These are phyloP conservation scores for Hymenoscyphus fructigenus DNA, from an alignment of 2,329 filamentous ascomycete species.

Conservation along the genomic window DNA sequence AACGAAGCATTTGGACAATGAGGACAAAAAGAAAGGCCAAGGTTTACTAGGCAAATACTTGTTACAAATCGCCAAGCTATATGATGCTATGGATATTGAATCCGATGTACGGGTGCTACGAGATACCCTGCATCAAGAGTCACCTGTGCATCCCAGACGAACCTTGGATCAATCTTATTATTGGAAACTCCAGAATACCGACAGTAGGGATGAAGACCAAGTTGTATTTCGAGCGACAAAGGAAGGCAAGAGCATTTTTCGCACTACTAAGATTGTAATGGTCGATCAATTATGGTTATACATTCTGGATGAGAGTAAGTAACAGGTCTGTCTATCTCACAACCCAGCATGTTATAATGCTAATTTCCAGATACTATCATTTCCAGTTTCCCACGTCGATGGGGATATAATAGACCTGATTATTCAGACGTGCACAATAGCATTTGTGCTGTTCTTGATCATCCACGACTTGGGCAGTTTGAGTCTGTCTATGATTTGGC, in stretches of 20 bases:
- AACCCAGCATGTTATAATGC: no score
- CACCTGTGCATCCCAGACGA: conserved; percentile 16
- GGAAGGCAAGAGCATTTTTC: conserved; percentile 9
- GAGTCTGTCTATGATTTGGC: conserved; percentile 40
- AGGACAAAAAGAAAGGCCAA: background rate
- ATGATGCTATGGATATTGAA: conserved; percentile 15
- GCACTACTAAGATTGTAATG: conserved; percentile 36
- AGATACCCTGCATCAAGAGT: conserved; percentile 9
- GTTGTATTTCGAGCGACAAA: conserved; percentile 17
- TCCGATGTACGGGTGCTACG: conserved; percentile 12
- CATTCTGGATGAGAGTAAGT: conserved; percentile 37
- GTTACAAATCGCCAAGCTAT: conserved; percentile 12
- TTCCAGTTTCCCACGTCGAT: conserved; percentile 41
- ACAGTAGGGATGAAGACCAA: conserved; percentile 17
- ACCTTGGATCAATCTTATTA: conserved; percentile 22
- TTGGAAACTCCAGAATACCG: conserved; percentile 12
- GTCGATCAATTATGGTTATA: conserved; percentile 45
- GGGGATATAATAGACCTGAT: conserved; percentile 43
- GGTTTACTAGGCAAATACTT: conserved; percentile 7
- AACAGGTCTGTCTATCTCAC: no score
- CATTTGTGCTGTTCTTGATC: conserved; percentile 37
- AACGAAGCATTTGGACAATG: background rate
- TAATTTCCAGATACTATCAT: conserved; percentile 37
- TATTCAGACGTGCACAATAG: conserved; percentile 42
- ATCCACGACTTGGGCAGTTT: conserved; percentile 30